Percentiles rank a stretch among this genome's conserved stretches.
phyloP scores from a whole-genome alignment of 2,329 filamentous ascomycete genomes.

The Dothideomycetes sp. region DNA sequence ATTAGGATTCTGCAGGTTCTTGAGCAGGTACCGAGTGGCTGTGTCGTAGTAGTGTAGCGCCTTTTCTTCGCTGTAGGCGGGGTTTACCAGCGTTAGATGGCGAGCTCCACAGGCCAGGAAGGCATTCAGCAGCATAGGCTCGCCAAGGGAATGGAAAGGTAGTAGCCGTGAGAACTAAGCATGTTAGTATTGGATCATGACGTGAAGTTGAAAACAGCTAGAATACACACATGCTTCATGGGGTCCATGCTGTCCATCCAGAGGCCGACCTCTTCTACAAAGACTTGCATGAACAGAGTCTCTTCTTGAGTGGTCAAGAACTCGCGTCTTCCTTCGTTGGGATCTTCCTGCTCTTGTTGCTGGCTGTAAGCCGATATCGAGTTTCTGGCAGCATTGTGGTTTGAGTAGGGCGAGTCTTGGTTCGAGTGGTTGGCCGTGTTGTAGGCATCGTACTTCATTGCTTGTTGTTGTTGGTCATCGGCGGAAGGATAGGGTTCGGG shows the following conservation, averaged over 20 bases:
- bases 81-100: conserved; percentile 64
- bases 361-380: conserved; percentile 26
- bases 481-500: conserved; percentile 38
- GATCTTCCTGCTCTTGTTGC: conserved; percentile 29
- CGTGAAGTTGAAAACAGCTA: background rate
- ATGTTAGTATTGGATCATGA: background rate
- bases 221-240: conserved; percentile 55
- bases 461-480: conserved; percentile 23
- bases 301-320: conserved; percentile 69
- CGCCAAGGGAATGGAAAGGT: conserved; percentile 72
- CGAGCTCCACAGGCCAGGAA: conserved; percentile 81
- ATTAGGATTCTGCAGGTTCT: conserved; percentile 72
- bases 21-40: conserved; percentile 68
- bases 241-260: conserved; percentile 94
- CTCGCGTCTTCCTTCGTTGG: conserved; percentile 43
- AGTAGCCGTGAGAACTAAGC: conserved; percentile 66
- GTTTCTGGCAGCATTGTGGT: conserved; percentile 30
- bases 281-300: conserved; percentile 82
- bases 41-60: conserved; percentile 77
- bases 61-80: conserved; percentile 64
- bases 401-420: conserved; percentile 23
- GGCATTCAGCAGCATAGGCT: conserved; percentile 82
- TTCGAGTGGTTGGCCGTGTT: conserved; percentile 18
- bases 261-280: conserved; percentile 77
- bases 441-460: conserved; percentile 23